Evolutionary conservation across 768 basidiomycete species (phyloP), one percentile per base, ranked within the genome.

Genomic region (Pleurotus djamor): DNA sequence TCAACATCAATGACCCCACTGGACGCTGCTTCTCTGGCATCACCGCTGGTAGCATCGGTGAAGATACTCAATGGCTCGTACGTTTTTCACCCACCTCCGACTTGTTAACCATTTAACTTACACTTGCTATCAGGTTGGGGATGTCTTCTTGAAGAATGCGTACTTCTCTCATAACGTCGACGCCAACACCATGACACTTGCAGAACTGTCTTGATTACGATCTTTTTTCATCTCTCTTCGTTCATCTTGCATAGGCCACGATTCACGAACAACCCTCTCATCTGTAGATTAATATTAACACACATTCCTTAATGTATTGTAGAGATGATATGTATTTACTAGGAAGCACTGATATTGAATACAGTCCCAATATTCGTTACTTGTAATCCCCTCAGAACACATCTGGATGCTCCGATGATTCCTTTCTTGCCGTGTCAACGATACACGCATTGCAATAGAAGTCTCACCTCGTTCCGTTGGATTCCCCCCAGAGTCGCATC

Each of bases 11-110:
- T 63, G 65, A 76, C 64, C 84, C 82, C 45, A 69, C 81, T 41
- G 89, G 89, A 34, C 78, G 81, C 62, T 95, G 93, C 69, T 64
- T 82, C 9, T 89, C 88, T 55, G 88, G 90, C 13, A 88, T 95
- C 67, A 76, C 82, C 9, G 73, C 85, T 8, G 87, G 88, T 4
- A 69, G 80, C 47, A 73, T 91, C 43, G 86, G 83, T 45, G 83
- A 80, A 59, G 76, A 81, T 9, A 80, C 74, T 3, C 80, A 87
- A 64, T 92, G 88, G 89, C 80, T 93, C 60, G 86, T 89, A 62
- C 74, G 66, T 33, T 35, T 7, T 47, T 51, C 21, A 21, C 57
- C 16, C 58, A 7, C 50, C 5, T 2, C 2, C 10, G 13, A n/a
- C 32, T 33, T 32, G 4, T 33, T 33, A 38, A 35, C 57, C 51